phyloP scores from a whole-genome alignment of 345 rosid species.

The Populus euphratica region DNA sequence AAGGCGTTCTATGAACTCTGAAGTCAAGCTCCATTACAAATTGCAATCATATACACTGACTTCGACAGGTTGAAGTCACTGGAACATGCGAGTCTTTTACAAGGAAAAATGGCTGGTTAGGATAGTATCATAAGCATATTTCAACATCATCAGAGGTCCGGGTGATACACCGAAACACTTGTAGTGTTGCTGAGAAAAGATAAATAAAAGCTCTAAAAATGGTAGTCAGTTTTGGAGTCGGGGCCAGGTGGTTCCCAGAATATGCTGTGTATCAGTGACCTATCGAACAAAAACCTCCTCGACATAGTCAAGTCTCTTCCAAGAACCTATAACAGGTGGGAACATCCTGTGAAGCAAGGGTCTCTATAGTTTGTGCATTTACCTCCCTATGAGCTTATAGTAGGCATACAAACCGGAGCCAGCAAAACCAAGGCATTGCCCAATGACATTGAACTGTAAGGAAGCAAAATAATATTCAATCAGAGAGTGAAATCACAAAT shows the following conservation, averaged over 20 bases:
- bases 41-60: neutral
- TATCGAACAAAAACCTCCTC: neutral
- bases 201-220: neutral
- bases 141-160: neutral
- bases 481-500: constrained; percentile 1
- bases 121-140: neutral
- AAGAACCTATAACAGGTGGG: neutral
- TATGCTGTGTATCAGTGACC: neutral
- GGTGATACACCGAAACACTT: neutral
- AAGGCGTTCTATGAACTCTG: neutral
- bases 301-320: neutral
- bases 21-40: neutral
- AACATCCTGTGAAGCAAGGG: constrained; percentile 3
- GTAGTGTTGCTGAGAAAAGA: neutral
- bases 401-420: constrained; percentile 95
- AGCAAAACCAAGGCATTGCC: constrained; percentile 80
- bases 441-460: constrained; percentile 78
- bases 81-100: neutral
- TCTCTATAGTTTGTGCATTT: constrained; percentile 5
- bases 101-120: neutral
- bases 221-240: neutral
- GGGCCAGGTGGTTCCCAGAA: neutral
- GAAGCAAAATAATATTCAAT: neutral
- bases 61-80: neutral
- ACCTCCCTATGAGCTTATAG: constrained; percentile 69